Conservation (phyloP, 2,329 filamentous ascomycete species). For the Fusarium sp. region DNA sequence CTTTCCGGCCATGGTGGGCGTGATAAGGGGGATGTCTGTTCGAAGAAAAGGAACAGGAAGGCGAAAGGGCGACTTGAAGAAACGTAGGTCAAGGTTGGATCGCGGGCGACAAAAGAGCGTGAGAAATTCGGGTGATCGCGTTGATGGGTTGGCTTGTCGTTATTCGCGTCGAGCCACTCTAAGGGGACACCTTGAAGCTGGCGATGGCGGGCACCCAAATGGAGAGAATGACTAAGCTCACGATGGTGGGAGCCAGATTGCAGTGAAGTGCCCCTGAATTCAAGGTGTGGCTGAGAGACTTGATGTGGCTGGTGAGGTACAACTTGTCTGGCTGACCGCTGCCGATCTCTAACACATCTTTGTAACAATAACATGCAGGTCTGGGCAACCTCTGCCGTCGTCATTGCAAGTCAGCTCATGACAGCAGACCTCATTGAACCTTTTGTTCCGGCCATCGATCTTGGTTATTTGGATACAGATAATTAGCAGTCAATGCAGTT, state of each 20-base stretch:
- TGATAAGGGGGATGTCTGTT: conserved; percentile 21
- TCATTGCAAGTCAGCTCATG: conserved; percentile 26
- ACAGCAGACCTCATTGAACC: not conserved
- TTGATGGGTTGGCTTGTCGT: conserved; percentile 36
- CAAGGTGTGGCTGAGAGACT: conserved; percentile 32
- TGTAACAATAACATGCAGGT: conserved; percentile 32
- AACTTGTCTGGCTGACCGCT: conserved; percentile 19
- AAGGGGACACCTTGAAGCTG: conserved; percentile 48
- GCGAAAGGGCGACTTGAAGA: not conserved
- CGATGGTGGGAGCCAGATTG: conserved; percentile 48
- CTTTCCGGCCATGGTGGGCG: conserved; percentile 63
- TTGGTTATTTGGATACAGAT: too few species aligned
- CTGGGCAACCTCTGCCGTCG: conserved; percentile 29
- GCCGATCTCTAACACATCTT: conserved; percentile 35
- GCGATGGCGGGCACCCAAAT: conserved; percentile 24
- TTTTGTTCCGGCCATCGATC: not conserved
- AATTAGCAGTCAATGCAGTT: not conserved
- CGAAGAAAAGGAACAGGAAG: conserved; percentile 3
- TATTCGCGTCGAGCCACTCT: conserved; percentile 47
- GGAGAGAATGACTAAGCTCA: conserved; percentile 39
- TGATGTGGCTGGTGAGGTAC: conserved; percentile 26
- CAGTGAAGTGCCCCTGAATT: conserved; percentile 44
- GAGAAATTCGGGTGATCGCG: conserved; percentile 45
- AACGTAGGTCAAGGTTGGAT: conserved; percentile 9
- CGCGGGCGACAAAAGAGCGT: conserved; percentile 47